These are phyloP conservation scores for Aegilops umbellulata DNA, from an alignment of 176 grass and related monocot species.

Conservation along the genomic window DNA sequence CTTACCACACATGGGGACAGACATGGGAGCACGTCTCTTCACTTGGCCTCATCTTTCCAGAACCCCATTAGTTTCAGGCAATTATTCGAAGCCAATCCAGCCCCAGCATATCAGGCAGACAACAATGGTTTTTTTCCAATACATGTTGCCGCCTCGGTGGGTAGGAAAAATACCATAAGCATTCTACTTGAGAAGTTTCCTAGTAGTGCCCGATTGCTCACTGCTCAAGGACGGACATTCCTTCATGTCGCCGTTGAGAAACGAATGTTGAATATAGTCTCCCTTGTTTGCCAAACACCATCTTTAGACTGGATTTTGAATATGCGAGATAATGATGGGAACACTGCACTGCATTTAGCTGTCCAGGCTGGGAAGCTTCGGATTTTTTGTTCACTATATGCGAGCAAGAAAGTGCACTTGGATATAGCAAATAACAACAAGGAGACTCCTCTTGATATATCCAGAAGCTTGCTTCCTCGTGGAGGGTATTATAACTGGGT, in stretches of 20 bases:
- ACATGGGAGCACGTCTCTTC: neutral
- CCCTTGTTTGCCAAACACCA: neutral
- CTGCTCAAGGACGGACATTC: neutral
- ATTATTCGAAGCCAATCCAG: neutral
- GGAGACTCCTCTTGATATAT: no score
- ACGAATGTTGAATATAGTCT: neutral
- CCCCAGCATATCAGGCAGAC: neutral
- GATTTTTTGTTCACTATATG: neutral
- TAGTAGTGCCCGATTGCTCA: neutral
- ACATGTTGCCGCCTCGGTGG: neutral
- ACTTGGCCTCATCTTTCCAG: neutral
- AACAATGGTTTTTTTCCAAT: neutral
- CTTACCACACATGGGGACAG: no score
- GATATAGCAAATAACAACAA: neutral
- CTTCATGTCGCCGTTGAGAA: neutral
- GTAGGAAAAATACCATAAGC: rapidly evolving
- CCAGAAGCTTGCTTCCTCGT: no score
- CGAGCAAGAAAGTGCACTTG: neutral
- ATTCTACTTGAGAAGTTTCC: neutral
- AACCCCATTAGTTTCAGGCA: neutral
- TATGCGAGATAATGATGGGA: slow-evolving; percentile 25
- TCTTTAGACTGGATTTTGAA: neutral
- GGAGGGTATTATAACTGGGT: no score
- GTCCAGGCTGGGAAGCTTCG: neutral
- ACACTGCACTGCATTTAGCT: slow-evolving; percentile 20